A percentile compares a stretch with the other conserved stretches of the same genome.
phyloP scores from a whole-genome alignment of 495 filamentous ascomycete genomes.

The Aspergillus biplanus region DNA sequence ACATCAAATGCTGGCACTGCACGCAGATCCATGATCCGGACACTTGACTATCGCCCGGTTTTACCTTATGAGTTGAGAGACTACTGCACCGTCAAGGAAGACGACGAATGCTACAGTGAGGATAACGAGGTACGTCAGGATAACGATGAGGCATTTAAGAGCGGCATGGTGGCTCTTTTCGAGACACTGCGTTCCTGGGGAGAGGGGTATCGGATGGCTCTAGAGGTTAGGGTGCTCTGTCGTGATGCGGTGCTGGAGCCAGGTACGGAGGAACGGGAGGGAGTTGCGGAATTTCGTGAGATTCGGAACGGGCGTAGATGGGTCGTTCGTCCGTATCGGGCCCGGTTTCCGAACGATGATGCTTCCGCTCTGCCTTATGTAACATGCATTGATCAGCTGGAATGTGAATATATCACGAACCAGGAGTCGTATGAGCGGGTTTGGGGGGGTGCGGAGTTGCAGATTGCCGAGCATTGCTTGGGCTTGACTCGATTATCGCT shows the following conservation, averaged over 20 bases:
- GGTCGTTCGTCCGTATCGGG: background rate
- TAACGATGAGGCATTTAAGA: background rate
- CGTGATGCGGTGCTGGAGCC: background rate
- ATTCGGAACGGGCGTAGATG: background rate
- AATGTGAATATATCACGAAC: background rate
- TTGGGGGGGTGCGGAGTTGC: background rate
- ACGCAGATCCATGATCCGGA: background rate
- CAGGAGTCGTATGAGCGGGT: background rate
- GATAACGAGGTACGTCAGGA: background rate
- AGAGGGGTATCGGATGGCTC: background rate
- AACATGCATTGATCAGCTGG: background rate
- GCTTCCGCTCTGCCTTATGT: background rate
- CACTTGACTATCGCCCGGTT: background rate
- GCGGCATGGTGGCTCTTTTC: background rate
- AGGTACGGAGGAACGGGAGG: background rate
- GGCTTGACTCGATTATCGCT: background rate
- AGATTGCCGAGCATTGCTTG: background rate
- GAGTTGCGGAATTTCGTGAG: background rate
- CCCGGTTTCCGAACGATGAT: background rate
- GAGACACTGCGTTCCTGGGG: background rate
- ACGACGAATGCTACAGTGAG: background rate
- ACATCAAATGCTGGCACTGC: background rate
- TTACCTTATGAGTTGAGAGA: background rate
- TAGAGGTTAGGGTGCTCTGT: background rate
- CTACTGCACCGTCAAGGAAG: background rate